phyloP scores from a whole-genome alignment of 2,329 filamentous ascomycete species.

The Colletotrichum sp. region DNA sequence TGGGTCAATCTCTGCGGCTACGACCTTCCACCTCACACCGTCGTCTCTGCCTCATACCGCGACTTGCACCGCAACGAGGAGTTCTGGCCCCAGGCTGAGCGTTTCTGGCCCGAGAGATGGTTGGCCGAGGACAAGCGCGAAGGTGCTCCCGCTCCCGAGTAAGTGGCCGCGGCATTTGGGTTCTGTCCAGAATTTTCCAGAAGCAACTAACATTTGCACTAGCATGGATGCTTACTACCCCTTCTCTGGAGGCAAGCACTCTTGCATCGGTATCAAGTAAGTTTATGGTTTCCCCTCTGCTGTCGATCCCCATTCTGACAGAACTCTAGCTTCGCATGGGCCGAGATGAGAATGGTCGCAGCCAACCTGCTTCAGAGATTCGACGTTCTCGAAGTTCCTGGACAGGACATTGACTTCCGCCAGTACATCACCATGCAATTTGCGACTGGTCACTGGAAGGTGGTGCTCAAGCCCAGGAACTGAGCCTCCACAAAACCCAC shows the following conservation, averaged over 20 bases:
- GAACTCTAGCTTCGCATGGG: conserved; percentile 25
- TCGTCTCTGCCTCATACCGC: conserved; percentile 17
- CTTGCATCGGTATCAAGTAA: conserved; percentile 28
- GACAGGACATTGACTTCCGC: conserved; percentile 25
- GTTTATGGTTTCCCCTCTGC: not conserved
- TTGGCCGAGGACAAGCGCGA: conserved; percentile 7
- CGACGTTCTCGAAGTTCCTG: conserved; percentile 24
- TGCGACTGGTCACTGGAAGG: conserved; percentile 30
- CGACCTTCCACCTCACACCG: conserved; percentile 16
- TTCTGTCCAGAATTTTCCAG: not conserved
- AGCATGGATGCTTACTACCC: conserved; percentile 20
- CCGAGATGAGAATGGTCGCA: conserved; percentile 27
- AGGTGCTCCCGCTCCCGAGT: conserved; percentile 9
- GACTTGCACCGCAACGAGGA: conserved; percentile 17
- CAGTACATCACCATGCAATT: conserved; percentile 30
- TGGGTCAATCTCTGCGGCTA: conserved; percentile 16
- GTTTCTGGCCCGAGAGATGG: conserved; percentile 18
- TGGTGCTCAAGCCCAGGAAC: conserved; percentile 34
- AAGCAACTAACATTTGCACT: not conserved
- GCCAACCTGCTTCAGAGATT: conserved; percentile 26
- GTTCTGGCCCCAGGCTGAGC: conserved; percentile 9
- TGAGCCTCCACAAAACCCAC: not conserved
- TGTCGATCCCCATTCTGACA: not conserved
- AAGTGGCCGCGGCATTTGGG: not conserved
- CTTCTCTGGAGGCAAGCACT: conserved; percentile 26